These are phyloP conservation scores for Entamoeba dispar DNA, from an alignment of 208 protist genomes.

Conservation along the genomic window DNA sequence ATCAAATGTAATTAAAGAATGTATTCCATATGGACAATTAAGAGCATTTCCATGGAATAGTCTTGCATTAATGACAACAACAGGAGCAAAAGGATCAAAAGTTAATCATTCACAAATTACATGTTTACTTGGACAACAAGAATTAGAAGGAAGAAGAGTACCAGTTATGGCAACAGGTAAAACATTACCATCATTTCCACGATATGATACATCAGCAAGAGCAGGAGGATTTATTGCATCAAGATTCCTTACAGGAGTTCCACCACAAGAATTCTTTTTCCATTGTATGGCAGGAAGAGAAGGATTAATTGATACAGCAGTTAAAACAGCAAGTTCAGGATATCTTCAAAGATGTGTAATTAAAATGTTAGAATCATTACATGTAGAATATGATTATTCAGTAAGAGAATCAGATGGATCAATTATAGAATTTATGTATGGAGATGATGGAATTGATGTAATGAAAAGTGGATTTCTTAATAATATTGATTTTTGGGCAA, in stretches of 20 bases:
- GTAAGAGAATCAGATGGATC: constrained; percentile 29
- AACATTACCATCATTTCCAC: constrained; percentile 59
- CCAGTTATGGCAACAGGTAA: constrained; percentile 76
- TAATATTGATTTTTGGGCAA: constrained; percentile 56
- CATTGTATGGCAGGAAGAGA: constrained; percentile 98
- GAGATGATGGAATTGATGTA: constrained; percentile 85
- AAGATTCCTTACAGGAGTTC: constrained; percentile 93
- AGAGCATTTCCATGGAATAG: constrained; percentile 82
- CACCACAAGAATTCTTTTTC: constrained; percentile 90
- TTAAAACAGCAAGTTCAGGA: constrained; percentile 95
- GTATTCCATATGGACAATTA: constrained; percentile 44
- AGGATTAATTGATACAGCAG: constrained; percentile 95
- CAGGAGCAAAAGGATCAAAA: constrained; percentile 85
- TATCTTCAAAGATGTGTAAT: constrained; percentile 41
- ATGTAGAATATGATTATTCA: constrained; percentile 34
- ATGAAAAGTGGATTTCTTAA: constrained; percentile 63
- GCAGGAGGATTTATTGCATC: constrained; percentile 32
- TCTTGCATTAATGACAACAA: constrained; percentile 85
- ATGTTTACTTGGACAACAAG: constrained; percentile 78
- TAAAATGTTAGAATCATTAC: constrained; percentile 28
- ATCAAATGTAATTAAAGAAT: constrained; percentile 43
- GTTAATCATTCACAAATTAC: constrained; percentile 93
- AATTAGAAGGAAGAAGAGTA: constrained; percentile 86
- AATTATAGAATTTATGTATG: constrained; percentile 70
- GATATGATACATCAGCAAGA: not conserved